Evolutionary conservation across 169 alveolate genomes (phyloP), one percentile per base, ranked within the genome.

Genomic region (Plasmodium billcollinsi): DNA sequence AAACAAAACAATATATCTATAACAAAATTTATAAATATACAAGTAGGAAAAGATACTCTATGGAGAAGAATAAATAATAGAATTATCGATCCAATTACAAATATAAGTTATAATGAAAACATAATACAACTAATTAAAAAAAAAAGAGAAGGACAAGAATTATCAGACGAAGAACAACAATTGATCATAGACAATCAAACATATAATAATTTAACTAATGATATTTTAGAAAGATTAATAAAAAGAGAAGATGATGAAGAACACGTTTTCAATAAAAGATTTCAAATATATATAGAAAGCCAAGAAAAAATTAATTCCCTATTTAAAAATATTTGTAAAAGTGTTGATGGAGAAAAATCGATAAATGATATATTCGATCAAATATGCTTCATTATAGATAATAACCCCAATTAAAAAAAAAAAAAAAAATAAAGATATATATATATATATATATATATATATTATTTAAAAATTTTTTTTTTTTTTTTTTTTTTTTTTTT

Each of bases 161-260:
- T 75, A 75, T 39, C 62, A 47, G n/a, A 11, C 29, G 74, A 75
- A 61, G 88, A 63, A 20, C 20, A 15, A 12, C 3, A 54, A 20
- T 8, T 75, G 45, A n/a, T 39, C 9, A 45, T 74, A 43, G 75
- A 75, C 43, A 29, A 56, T 52, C 62, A 75, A 14, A 65, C 5
- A 43, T 75, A 62, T 63, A 21, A 75, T 54, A 75, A 62, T 75
- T 11, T 61, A 63, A 75, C 1, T 62, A 74, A 75, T 49, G 88
- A 75, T 62, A 33, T 62, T 20, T 11, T 75, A 12, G 29, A 14
- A 8, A 75, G 88, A 50, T 47, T 75, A 50, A 14, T 8, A 63
- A 75, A 43, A 56, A 50, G 88, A 63, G 69, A 24, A 62, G 88
- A 75, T 75, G 88, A 75, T 18, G 26, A 75, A 8, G 67, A 61